Evolutionary conservation across 1,139 yeast genomes (phyloP), one percentile per base, ranked within the genome.

Genomic region (Blastobotrys proliferans): DNA sequence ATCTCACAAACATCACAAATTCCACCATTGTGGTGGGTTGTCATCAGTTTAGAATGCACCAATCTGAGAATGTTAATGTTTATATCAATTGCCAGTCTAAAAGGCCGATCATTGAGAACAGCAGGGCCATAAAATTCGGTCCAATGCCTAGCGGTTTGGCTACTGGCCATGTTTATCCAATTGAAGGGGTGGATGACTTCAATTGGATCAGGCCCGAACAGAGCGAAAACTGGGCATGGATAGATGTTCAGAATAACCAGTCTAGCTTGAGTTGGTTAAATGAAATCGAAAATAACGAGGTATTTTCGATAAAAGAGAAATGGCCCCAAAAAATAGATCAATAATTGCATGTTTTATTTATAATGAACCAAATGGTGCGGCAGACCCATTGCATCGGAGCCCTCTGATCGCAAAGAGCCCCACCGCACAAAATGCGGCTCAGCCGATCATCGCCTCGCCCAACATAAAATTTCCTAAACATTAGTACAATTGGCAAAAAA

Each of bases 11-110:
- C 24, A 41, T 52, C 8, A 18, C 27, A 3, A 30, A 54, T 31
- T 53, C 56, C 4, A 42, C 46, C 8, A 21, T 62, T 1, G 39
- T 54, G 3, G 45, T 51, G 30, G 40, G 41, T 11, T 56, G 64
- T 42, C 63, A 61, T 32, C 67, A 62, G 44, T 58, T 60, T 38
- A 51, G 66, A 27, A 50, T 62, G 41, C 64, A 61, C 43, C 33
- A 53, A 30, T 56, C 66, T 17, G 30, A 28, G 3, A 40, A 51
- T 21, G 42, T 46, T 18, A 34, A 46, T 2, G 45, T 60, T 1
- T 51, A 43, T 20, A 43, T 60, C 19, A 52, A 58, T 25, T 61
- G 66, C 45, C 33, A 41, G 9, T 54, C 58, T 3, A 46, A 41
- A 20, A 45, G 57, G 10, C 67, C 67, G n/a, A 53, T 60, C 18